phyloP scores from a whole-genome alignment of 2,329 filamentous ascomycete genomes.

The Beauveria varroae region DNA sequence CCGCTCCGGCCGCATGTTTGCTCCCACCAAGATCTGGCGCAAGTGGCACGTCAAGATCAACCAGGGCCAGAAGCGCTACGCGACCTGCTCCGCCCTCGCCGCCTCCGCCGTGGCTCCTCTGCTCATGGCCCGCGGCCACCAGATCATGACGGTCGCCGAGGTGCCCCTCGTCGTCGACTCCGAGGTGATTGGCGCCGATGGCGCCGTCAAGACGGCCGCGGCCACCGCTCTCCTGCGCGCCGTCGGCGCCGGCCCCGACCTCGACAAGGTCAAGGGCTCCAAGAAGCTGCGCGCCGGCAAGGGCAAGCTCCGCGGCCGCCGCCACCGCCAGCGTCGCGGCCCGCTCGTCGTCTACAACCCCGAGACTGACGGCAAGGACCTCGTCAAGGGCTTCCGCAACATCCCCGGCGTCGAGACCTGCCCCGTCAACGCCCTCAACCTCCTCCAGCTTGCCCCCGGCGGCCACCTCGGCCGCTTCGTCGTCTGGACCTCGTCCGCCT shows the following conservation, averaged over 20 bases:
- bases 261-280: slow-evolving; percentile 93
- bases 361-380: slow-evolving; percentile 88
- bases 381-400: slow-evolving; percentile 96
- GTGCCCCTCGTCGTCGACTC: slow-evolving; percentile 96
- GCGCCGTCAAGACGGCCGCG: slow-evolving; percentile 79
- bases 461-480: slow-evolving; percentile 98
- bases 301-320: slow-evolving; percentile 96
- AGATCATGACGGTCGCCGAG: slow-evolving; percentile 84
- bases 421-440: slow-evolving; percentile 90
- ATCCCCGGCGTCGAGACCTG: slow-evolving; percentile 96
- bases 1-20: slow-evolving; percentile 99
- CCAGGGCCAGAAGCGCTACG: slow-evolving; percentile 97
- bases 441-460: slow-evolving; percentile 97
- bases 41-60: slow-evolving; percentile 99
- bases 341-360: slow-evolving; percentile 97
- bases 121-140: slow-evolving; percentile 94
- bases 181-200: slow-evolving; percentile 71
- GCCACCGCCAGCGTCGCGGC: slow-evolving; percentile 94
- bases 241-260: slow-evolving; percentile 80
- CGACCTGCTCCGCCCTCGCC: slow-evolving; percentile 93
- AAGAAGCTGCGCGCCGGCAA: slow-evolving; percentile 97
- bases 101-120: slow-evolving; percentile 93
- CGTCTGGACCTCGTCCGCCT: slow-evolving; percentile 96
- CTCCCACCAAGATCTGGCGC: slow-evolving; percentile 99
- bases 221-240: slow-evolving; percentile 84